Evolutionary conservation across 331 rosid species (phyloP).

Genomic region (Quercus tomentella): DNA sequence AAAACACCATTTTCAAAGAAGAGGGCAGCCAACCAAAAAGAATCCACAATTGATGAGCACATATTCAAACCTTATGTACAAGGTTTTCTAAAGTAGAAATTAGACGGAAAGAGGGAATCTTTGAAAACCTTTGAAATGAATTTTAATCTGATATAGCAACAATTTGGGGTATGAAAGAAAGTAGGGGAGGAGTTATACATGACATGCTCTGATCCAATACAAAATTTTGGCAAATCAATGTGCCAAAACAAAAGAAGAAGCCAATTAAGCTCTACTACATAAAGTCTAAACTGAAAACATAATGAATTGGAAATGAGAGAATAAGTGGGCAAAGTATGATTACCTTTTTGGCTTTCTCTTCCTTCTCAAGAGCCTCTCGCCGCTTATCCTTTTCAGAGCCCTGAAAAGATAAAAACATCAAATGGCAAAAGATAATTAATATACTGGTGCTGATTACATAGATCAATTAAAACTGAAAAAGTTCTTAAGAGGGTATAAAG

Average conservation of each 20-base stretch:
- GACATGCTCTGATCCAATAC: no score
- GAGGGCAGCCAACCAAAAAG: background rate
- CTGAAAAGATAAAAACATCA: conserved; percentile 27
- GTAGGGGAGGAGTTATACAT: no score
- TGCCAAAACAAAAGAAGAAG: background rate
- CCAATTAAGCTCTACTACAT: background rate
- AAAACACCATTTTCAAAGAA: background rate
- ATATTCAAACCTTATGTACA: no score
- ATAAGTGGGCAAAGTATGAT: background rate
- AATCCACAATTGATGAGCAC: no score
- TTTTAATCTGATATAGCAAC: no score
- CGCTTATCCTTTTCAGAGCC: conserved; percentile 94
- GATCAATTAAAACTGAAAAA: background rate
- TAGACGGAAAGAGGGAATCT: no score
- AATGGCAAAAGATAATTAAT: background rate
- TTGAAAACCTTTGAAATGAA: no score
- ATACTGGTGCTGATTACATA: background rate
- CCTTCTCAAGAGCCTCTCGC: conserved; percentile 77
- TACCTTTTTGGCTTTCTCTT: conserved; percentile 80
- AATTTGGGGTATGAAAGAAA: no score
- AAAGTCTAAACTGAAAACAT: background rate
- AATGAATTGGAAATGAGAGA: background rate
- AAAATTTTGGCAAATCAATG: no score
- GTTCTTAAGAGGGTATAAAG: background rate
- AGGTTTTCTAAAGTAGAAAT: no score